Conservation (phyloP, 768 basidiomycete species). For the Strobilomyces confusus region DNA sequence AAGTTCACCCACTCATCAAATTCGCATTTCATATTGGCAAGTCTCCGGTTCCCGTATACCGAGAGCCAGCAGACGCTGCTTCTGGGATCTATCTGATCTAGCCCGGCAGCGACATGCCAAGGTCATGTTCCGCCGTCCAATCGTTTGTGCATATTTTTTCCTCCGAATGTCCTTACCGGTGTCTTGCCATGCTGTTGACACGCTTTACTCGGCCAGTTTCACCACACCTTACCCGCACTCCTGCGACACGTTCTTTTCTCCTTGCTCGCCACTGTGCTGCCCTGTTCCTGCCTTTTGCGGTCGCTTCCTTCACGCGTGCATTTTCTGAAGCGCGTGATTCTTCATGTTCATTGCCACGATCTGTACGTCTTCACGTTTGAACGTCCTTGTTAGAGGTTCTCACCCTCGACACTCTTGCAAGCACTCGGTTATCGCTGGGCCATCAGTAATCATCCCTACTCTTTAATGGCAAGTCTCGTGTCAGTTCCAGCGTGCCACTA, state of each 20-base stretch:
- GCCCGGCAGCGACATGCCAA: constrained; percentile 17
- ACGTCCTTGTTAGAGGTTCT: constrained; percentile 23
- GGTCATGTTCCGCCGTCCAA: constrained; percentile 32
- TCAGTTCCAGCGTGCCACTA: constrained; percentile 25
- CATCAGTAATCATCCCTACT: constrained; percentile 15
- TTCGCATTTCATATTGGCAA: constrained; percentile 37
- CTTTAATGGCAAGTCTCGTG: constrained; percentile 27
- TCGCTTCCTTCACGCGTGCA: constrained; percentile 38
- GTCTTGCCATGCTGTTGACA: constrained; percentile 58
- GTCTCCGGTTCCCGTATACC: constrained; percentile 32
- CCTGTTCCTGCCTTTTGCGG: constrained; percentile 56
- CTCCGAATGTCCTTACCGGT: constrained; percentile 45
- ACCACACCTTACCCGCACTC: constrained; percentile 60
- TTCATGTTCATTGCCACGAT: constrained; percentile 26
- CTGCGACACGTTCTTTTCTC: constrained; percentile 58
- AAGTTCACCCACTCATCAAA: constrained; percentile 42
- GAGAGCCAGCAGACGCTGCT: constrained; percentile 24
- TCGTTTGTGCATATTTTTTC: constrained; percentile 39
- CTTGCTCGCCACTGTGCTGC: constrained; percentile 47
- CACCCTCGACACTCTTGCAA: constrained; percentile 17
- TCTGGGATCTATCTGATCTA: constrained; percentile 31
- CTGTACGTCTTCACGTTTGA: constrained; percentile 31
- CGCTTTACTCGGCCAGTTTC: constrained; percentile 40
- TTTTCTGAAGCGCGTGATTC: constrained; percentile 25
- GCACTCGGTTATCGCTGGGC: constrained; percentile 26